A percentile compares a stretch with the other conserved stretches of the same genome.
These are phyloP conservation scores for Sclerotiophoma versabilis DNA, from an alignment of 2,329 filamentous ascomycete species.

Conservation along the genomic window DNA sequence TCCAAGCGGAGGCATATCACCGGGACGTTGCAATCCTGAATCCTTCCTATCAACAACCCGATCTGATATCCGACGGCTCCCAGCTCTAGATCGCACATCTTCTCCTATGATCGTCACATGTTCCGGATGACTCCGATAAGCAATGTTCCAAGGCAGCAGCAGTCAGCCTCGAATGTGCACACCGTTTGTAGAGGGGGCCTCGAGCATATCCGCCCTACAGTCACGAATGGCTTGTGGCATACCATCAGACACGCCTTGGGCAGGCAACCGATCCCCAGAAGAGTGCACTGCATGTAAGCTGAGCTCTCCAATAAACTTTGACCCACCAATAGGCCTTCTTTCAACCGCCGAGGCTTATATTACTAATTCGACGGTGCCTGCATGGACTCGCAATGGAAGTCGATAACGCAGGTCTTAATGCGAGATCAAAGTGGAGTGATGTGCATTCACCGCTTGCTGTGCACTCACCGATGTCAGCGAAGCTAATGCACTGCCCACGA, in stretches of 20 bases:
- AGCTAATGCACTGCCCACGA: constrained; percentile 19
- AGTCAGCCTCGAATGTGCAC: constrained; percentile 21
- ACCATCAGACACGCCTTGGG: background rate
- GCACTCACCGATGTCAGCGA: constrained; percentile 19
- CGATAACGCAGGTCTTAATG: constrained; percentile 16
- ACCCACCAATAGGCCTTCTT: background rate
- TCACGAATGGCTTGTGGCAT: constrained; percentile 8
- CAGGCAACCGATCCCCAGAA: background rate
- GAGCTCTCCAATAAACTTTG: background rate
- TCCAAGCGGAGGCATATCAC: constrained; percentile 3
- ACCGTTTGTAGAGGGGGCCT: constrained; percentile 19
- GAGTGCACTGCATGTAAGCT: constrained; percentile 4
- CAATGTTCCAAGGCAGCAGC: constrained; percentile 20
- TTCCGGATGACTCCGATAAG: constrained; percentile 27
- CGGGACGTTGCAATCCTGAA: constrained; percentile 5
- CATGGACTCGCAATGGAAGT: constrained; percentile 9
- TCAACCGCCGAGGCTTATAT: background rate
- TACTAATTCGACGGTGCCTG: constrained; percentile 12
- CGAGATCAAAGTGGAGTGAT: constrained; percentile 14
- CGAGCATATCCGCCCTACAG: constrained; percentile 1
- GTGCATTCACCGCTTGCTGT: constrained; percentile 13
- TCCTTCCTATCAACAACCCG: constrained; percentile 2
- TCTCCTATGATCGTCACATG: constrained; percentile 8
- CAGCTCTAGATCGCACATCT: background rate
- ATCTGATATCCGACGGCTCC: background rate